Evolutionary conservation across 148 eudicot species (phyloP).

Genomic region (Spergularia bocconei): DNA sequence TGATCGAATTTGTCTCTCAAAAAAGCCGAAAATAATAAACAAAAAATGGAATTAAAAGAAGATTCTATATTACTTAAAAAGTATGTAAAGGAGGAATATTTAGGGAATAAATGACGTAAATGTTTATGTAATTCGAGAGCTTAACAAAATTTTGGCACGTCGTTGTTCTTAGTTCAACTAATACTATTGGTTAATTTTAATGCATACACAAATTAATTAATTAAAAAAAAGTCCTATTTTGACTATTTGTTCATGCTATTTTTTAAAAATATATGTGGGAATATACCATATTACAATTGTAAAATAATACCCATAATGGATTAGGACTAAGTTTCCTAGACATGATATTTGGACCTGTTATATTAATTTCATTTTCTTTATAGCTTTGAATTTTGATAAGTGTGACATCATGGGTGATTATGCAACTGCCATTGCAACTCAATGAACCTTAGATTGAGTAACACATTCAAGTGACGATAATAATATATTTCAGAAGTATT

Average conservation of each 20-base stretch:
- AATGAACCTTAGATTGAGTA: too few species aligned
- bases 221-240: background rate
- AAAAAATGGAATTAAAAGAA: background rate
- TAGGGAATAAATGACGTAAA: conserved; percentile 13
- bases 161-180: background rate
- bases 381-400: too few species aligned
- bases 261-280: conserved; percentile 14
- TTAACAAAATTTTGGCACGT: conserved; percentile 23
- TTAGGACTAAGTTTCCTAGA: conserved; percentile 19
- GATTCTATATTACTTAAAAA: background rate
- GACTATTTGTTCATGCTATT: conserved; percentile 11
- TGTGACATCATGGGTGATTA: too few species aligned
- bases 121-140: background rate
- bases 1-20: too few species aligned
- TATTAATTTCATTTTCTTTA: too few species aligned
- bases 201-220: conserved; percentile 1
- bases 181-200: conserved; percentile 12
- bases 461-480: too few species aligned
- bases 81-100: conserved; percentile 17
- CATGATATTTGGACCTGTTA: conserved; percentile 8
- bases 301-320: conserved; percentile 7
- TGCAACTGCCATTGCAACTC: too few species aligned
- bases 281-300: background rate
- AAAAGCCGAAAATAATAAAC: too few species aligned
- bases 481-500: too few species aligned